These are phyloP conservation scores for Xerocomus potaroensis DNA, from an alignment of 768 basidiomycete genomes.

Conservation along the genomic window DNA sequence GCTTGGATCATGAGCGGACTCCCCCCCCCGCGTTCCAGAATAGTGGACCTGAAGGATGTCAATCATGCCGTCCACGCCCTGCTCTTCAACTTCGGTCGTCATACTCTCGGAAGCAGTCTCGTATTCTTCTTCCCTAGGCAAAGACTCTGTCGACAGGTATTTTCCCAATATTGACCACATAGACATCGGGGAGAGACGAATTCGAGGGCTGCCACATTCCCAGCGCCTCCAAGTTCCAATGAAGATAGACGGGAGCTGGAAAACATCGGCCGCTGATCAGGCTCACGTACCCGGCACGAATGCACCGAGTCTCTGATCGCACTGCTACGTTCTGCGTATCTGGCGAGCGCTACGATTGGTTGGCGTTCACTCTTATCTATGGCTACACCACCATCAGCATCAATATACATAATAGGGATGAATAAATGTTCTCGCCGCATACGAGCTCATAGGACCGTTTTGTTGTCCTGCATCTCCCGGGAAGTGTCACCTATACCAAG, in stretches of 20 bases:
- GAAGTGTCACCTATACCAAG: slow-evolving; percentile 59
- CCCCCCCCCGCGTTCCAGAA: not conserved
- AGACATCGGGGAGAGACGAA: not conserved
- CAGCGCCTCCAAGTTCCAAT: slow-evolving; percentile 38
- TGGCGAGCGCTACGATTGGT: slow-evolving; percentile 36
- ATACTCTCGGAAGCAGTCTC: slow-evolving; percentile 28
- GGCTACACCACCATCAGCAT: slow-evolving; percentile 15
- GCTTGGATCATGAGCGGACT: not conserved
- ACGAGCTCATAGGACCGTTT: slow-evolving; percentile 49
- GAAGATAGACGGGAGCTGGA: slow-evolving; percentile 39
- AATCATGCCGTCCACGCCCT: slow-evolving; percentile 8
- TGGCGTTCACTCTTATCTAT: slow-evolving; percentile 52
- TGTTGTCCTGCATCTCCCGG: slow-evolving; percentile 50
- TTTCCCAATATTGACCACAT: not conserved
- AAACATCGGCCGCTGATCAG: slow-evolving; percentile 52
- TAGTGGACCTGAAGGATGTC: slow-evolving; percentile 16
- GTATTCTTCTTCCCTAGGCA: slow-evolving; percentile 22
- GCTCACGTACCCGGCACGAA: slow-evolving; percentile 54
- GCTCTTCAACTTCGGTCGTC: slow-evolving; percentile 14
- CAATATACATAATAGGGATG: slow-evolving; percentile 4
- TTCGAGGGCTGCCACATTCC: slow-evolving; percentile 18
- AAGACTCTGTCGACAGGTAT: slow-evolving; percentile 6
- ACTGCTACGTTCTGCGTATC: slow-evolving; percentile 30
- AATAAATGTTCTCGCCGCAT: slow-evolving; percentile 34
- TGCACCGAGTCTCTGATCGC: slow-evolving; percentile 42